phyloP scores from a whole-genome alignment of 108 stramenopile genomes.

The Conticribra guillardii region DNA sequence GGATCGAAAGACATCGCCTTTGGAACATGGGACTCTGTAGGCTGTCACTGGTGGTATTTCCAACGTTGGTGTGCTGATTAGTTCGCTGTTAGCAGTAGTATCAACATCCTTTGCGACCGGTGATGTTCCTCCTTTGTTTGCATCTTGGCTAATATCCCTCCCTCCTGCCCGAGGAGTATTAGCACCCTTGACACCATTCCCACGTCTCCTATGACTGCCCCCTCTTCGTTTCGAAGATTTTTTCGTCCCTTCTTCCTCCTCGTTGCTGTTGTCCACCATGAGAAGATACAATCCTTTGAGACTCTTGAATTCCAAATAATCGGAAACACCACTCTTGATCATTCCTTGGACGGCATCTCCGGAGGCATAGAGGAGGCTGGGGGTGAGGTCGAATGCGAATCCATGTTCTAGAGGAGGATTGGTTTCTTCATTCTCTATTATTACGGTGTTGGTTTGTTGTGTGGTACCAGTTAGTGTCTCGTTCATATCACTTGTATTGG shows the following conservation, averaged over 20 bases:
- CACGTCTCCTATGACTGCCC: constrained; percentile 7
- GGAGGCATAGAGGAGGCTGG: constrained; percentile 62
- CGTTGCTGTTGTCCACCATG: no score
- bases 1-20: constrained; percentile 86
- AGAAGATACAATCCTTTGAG: constrained; percentile 69
- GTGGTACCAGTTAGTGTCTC: not conserved
- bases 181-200: not conserved
- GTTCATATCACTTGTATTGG: not conserved
- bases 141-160: no score
- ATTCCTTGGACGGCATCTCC: constrained; percentile 82
- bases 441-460: not conserved
- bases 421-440: not conserved
- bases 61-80: not conserved
- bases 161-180: not conserved
- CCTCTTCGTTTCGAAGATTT: constrained; percentile 5
- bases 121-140: no score
- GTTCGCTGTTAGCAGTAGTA: no score
- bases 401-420: constrained; percentile 8
- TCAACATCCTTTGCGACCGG: no score
- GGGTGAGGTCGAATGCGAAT: constrained; percentile 75
- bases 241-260: constrained; percentile 19
- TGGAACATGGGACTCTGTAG: constrained; percentile 83
- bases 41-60: constrained; percentile 21
- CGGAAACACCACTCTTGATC: constrained; percentile 79
- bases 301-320: constrained; percentile 90